Conservation (phyloP, 2,329 filamentous ascomycete genomes). For the Colletotrichum filicis region DNA sequence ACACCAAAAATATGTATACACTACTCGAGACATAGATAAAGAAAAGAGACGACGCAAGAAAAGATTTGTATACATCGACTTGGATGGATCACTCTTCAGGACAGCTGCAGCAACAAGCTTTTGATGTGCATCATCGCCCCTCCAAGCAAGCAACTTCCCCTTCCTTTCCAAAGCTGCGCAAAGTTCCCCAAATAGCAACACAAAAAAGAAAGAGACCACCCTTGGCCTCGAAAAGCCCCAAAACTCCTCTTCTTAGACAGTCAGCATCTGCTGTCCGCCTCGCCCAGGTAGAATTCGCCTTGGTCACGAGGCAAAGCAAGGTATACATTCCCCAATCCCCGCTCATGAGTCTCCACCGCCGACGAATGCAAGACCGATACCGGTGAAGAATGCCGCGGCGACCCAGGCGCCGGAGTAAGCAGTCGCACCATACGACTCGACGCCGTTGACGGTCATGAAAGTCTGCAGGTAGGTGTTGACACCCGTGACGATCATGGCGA, state of each 20-base stretch:
- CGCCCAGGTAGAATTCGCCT: neutral
- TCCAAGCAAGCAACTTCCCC: conserved; percentile 10
- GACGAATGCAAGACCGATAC: conserved; percentile 64
- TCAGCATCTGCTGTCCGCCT: conserved; percentile 13
- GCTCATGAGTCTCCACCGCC: conserved; percentile 47
- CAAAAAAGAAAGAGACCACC: neutral
- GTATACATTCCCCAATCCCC: neutral
- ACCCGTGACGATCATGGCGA: conserved; percentile 67
- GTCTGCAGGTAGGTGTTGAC: conserved; percentile 72
- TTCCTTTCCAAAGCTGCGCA: conserved; percentile 1
- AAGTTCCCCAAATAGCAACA: neutral
- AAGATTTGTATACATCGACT: conserved; percentile 26
- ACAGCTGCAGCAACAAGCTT: neutral
- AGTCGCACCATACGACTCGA: conserved; percentile 75
- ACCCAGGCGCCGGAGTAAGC: conserved; percentile 83
- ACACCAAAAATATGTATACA: conserved; percentile 8
- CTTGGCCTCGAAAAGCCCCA: conserved; percentile 8
- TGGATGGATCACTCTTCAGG: neutral
- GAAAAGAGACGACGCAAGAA: neutral
- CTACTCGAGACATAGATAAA: conserved; percentile 18
- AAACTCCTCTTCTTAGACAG: conserved; percentile 13
- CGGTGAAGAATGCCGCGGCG: conserved; percentile 69
- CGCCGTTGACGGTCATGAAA: conserved; percentile 73
- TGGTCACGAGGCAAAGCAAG: conserved; percentile 3
- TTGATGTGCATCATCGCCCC: neutral